A percentile compares a stretch with the other conserved stretches of the same genome.
phyloP scores from a whole-genome alignment of 805 yeast species.

The Pichia pseudocactophila region DNA sequence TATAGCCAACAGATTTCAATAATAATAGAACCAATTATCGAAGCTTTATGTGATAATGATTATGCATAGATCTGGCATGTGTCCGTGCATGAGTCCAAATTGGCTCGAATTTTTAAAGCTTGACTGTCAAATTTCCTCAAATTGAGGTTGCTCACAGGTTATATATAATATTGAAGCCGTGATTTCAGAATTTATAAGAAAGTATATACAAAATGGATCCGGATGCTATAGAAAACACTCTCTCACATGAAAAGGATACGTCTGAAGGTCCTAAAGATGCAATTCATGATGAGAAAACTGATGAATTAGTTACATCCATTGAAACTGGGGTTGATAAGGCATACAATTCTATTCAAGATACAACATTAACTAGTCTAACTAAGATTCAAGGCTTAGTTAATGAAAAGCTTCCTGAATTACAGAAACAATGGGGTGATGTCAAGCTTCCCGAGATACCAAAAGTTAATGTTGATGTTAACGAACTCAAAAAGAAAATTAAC shows the following conservation, averaged over 20 bases:
- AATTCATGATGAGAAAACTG: slow-evolving; percentile 37
- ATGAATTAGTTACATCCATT: slow-evolving; percentile 46
- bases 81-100: too few relatives aligned
- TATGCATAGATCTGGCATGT: too few relatives aligned
- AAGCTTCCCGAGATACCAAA: slow-evolving; percentile 9
- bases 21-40: too few relatives aligned
- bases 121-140: too few relatives aligned
- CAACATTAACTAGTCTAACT: slow-evolving; percentile 29
- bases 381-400: slow-evolving; percentile 19
- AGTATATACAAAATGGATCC: slow-evolving; percentile 8
- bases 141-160: too few relatives aligned
- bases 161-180: too few relatives aligned
- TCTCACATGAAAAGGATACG: background rate
- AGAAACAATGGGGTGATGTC: slow-evolving; percentile 21
- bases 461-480: slow-evolving; percentile 7
- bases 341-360: slow-evolving; percentile 36
- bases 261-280: slow-evolving; percentile 7
- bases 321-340: slow-evolving; percentile 33
- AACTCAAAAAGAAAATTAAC: slow-evolving; percentile 14
- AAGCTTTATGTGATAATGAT: too few relatives aligned
- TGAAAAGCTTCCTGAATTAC: slow-evolving; percentile 25
- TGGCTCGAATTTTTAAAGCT: too few relatives aligned
- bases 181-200: too few relatives aligned
- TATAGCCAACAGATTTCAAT: too few relatives aligned
- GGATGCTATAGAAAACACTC: slow-evolving; percentile 6